phyloP scores from a whole-genome alignment of 495 filamentous ascomycete species.

The Hypoxylon cercidicola region DNA sequence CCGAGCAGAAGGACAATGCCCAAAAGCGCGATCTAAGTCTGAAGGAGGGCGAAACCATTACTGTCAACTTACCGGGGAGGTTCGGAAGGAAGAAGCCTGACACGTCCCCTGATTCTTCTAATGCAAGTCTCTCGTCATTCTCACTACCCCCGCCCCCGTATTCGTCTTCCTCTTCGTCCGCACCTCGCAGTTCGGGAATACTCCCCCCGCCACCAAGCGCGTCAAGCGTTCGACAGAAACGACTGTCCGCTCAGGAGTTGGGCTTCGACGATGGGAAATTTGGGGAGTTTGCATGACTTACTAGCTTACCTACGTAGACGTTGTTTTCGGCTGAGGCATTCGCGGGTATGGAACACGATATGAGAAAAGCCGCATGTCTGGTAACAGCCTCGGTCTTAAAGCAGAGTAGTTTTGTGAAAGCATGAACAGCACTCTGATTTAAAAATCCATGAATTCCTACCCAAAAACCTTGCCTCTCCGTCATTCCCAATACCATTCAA shows the following conservation, averaged over 20 bases:
- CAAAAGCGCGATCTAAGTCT: constrained; percentile 77
- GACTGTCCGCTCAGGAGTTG: constrained; percentile 61
- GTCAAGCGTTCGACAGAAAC: constrained; percentile 60
- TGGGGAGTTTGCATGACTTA: constrained; percentile 67
- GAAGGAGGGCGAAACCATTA: constrained; percentile 88
- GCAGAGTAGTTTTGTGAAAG: constrained; percentile 11
- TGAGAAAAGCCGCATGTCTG: not conserved
- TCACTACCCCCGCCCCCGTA: constrained; percentile 63
- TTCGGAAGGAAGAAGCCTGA: constrained; percentile 54
- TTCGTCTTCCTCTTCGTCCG: constrained; percentile 27
- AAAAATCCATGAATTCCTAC: constrained; percentile 13
- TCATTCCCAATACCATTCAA: too few relatives aligned
- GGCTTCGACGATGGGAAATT: constrained; percentile 75
- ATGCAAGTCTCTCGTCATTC: constrained; percentile 54
- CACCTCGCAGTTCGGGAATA: constrained; percentile 46
- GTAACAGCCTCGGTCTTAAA: constrained; percentile 7
- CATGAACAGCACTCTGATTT: constrained; percentile 14
- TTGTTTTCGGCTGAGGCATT: constrained; percentile 2
- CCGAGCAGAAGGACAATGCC: constrained; percentile 47
- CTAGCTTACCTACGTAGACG: too few relatives aligned
- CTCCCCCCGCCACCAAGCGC: constrained; percentile 74
- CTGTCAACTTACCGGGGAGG: constrained; percentile 73
- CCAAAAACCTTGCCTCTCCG: constrained; percentile 5
- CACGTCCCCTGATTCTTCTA: constrained; percentile 33
- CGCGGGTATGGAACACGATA: not conserved